Base-by-base conservation (phyloP, 2,329 filamentous ascomycete genomes). In the Calonectria pseudoreteaudii region DNA sequence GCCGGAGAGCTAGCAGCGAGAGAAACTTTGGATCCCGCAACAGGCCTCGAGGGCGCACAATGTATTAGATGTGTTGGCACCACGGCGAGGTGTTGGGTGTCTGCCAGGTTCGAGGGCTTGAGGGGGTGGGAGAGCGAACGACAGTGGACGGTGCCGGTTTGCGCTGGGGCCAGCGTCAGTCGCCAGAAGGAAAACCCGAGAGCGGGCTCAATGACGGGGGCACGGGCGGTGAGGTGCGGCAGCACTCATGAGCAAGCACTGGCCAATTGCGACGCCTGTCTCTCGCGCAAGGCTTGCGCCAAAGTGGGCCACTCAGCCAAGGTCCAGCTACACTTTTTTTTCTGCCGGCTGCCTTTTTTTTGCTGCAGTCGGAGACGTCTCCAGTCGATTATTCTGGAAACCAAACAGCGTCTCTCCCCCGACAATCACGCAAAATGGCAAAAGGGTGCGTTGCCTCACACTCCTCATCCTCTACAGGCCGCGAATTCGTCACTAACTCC, bases 251-350 rank as follows among this genome's bases (percentile, higher is more conserved):
- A 72, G 68, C 74, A 72, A 78, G 72, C 74, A 72, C 71, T 75
- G 50, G 70, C 82, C 81, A 84, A 83, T 84, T 81, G 82, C 78
- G 79, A 80, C 79, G 80, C 80, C 79, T 81, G 78, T 62, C 80
- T 80, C 79, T 79, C 77, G 60, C 72, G 71, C 76, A 75, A 79
- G 71, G 76, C 77, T 79, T 76, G 73, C 72, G 60, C 70, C 47
- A 47, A 60, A 70, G 79, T 80, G 79, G 79, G 44, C 14, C 66
- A 31, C 52, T 18, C 30, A 38, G 53, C 67, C 58, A 41, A 62
- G 56, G 36, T 52, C 62, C 50, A 73, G 71, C 77, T 74, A 75
- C 73, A 78, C 74, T 80, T 80, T 81, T 81, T 68, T 81, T 72
- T 70, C 70, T 76, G 60, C 70, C 76, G 41, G 34, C 28, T 41